Conservation (phyloP, 139 green algal genomes). For the Deuterostichococcus epilithicus region DNA sequence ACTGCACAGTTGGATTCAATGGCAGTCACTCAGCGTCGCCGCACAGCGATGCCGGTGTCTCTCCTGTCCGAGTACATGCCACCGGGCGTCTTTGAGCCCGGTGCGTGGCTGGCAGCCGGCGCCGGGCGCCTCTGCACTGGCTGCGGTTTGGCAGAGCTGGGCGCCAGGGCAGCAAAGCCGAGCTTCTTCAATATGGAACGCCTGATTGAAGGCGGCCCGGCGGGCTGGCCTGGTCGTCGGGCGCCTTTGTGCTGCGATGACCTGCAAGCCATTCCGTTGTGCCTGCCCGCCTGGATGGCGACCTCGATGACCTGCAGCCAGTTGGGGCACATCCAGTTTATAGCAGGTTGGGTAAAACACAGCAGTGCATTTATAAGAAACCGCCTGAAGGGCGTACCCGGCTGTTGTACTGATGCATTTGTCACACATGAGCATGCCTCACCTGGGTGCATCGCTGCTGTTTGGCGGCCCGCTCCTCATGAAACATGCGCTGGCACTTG, state of each 20-base stretch:
- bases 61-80: no score
- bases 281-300: no score
- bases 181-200: not conserved
- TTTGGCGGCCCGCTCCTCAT: not conserved
- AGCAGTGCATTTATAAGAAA: no score
- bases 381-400: no score
- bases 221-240: not conserved
- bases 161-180: not conserved
- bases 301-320: not conserved
- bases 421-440: not conserved
- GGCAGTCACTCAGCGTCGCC: no score
- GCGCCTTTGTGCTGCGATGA: no score
- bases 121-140: no score
- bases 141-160: no score
- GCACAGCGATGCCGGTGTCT: no score
- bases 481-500: not conserved
- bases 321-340: not conserved
- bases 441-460: not conserved
- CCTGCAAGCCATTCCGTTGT: not conserved
- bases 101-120: no score
- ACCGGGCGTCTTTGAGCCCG: no score
- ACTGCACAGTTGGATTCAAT: no score
- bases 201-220: not conserved
- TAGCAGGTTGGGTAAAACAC: not conserved
- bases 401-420: not conserved